These are phyloP conservation scores for Trichophaea hybrida DNA, from an alignment of 2,329 filamentous ascomycete species.

Conservation along the genomic window DNA sequence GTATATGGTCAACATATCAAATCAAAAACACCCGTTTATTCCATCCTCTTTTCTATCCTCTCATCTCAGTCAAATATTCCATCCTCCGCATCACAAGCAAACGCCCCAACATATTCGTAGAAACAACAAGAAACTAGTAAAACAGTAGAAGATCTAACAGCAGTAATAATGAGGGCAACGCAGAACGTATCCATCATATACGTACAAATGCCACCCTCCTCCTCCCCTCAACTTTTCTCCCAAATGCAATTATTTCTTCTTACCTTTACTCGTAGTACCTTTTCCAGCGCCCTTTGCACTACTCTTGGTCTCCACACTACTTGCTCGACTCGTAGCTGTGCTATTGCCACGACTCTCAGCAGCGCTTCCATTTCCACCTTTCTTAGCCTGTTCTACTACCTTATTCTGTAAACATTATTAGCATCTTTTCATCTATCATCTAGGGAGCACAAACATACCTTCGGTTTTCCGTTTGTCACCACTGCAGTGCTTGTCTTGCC, in stretches of 20 bases:
- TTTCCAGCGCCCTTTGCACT: conserved; percentile 45
- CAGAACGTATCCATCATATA: too few relatives aligned
- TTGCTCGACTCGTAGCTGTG: conserved; percentile 65
- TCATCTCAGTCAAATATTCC: not conserved
- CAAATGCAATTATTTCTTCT: conserved; percentile 14
- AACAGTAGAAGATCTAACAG: conserved; percentile 5
- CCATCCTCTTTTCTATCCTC: not conserved
- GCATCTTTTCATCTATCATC: conserved; percentile 13
- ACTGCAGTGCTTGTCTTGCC: conserved; percentile 68
- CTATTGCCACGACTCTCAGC: conserved; percentile 42
- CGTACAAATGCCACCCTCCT: not conserved
- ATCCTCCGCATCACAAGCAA: not conserved
- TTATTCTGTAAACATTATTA: conserved; percentile 56
- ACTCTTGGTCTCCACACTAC: conserved; percentile 66
- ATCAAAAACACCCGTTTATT: not conserved
- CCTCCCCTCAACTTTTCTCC: not conserved
- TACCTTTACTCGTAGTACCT: conserved; percentile 29
- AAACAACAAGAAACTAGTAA: conserved; percentile 7
- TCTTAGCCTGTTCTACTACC: conserved; percentile 76
- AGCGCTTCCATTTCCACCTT: conserved; percentile 47
- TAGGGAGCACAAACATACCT: conserved; percentile 24
- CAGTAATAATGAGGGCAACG: not conserved
- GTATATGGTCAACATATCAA: too few relatives aligned
- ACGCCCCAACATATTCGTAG: conserved; percentile 2
- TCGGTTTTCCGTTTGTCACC: conserved; percentile 23